Percentiles rank a stretch among this genome's conserved stretches.
Conservation (phyloP, 345 rosid genomes). For the Salix brachista region DNA sequence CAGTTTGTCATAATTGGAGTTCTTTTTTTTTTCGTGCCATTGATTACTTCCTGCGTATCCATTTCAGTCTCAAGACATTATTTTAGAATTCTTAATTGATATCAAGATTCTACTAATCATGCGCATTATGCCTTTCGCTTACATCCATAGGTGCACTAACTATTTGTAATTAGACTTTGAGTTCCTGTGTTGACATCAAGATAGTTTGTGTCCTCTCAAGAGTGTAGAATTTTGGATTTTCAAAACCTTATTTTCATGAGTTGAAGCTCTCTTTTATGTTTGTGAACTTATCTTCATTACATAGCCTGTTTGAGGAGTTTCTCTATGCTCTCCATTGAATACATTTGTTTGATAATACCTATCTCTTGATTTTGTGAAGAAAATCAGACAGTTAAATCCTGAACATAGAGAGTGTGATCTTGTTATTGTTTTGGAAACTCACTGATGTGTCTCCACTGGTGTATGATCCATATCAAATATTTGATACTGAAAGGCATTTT, state of each 20-base stretch:
- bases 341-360: not conserved
- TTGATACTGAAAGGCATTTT: conserved; percentile 16
- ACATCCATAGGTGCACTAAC: not conserved
- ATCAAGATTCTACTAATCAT: not conserved
- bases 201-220: not conserved
- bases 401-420: not conserved
- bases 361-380: not conserved
- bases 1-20: not conserved
- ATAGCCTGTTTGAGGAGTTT: not conserved
- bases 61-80: not conserved
- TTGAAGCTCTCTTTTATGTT: not conserved
- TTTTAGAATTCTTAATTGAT: not conserved
- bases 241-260: not conserved
- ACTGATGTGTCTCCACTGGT: not conserved
- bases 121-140: conserved; percentile 2
- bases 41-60: not conserved
- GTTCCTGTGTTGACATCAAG: not conserved
- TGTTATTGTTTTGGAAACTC: conserved; percentile 5
- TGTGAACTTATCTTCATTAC: not conserved
- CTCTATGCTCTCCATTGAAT: not conserved
- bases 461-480: conserved; percentile 2
- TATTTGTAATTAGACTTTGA: not conserved
- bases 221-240: not conserved
- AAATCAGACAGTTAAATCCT: not conserved
- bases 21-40: not conserved